Evolutionary conservation across 2,329 filamentous ascomycete species (phyloP).

Genomic region (Talaromyces sp.): DNA sequence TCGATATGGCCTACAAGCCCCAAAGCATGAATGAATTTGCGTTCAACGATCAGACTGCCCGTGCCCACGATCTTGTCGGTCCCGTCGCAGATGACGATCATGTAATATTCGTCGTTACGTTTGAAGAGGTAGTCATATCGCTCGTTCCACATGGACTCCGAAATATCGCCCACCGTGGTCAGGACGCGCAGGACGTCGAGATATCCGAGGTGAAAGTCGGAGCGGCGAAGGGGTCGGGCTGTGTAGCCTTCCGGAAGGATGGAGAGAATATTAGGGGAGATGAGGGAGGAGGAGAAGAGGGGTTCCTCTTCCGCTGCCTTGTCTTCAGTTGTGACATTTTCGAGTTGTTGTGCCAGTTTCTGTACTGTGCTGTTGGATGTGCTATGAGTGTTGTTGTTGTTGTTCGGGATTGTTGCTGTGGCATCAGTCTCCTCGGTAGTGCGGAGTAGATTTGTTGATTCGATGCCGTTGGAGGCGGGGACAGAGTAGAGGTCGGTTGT

Average conservation of each 20-base stretch:
- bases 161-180: constrained; percentile 87
- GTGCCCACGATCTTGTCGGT: constrained; percentile 75
- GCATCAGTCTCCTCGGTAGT: constrained; percentile 15
- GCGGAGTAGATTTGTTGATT: constrained; percentile 17
- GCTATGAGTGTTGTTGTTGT: constrained; percentile 18
- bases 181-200: constrained; percentile 87
- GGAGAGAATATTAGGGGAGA: constrained; percentile 69
- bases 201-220: constrained; percentile 77
- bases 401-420: constrained; percentile 21
- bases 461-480: constrained; percentile 15
- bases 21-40: constrained; percentile 60
- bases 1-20: constrained; percentile 84
- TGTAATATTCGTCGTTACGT: constrained; percentile 75
- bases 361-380: constrained; percentile 17
- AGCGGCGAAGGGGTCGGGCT: constrained; percentile 72
- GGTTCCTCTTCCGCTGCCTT: constrained; percentile 44
- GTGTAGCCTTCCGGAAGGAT: constrained; percentile 76
- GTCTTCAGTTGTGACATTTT: constrained; percentile 5
- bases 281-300: constrained; percentile 73
- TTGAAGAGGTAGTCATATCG: constrained; percentile 77
- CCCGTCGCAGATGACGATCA: constrained; percentile 78
- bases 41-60: constrained; percentile 84
- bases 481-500: constrained; percentile 19
- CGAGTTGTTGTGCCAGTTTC: not conserved
- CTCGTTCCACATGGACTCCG: constrained; percentile 67